Conservation (phyloP, 352 stramenopile genomes). For the Phytophthora brassicae region DNA sequence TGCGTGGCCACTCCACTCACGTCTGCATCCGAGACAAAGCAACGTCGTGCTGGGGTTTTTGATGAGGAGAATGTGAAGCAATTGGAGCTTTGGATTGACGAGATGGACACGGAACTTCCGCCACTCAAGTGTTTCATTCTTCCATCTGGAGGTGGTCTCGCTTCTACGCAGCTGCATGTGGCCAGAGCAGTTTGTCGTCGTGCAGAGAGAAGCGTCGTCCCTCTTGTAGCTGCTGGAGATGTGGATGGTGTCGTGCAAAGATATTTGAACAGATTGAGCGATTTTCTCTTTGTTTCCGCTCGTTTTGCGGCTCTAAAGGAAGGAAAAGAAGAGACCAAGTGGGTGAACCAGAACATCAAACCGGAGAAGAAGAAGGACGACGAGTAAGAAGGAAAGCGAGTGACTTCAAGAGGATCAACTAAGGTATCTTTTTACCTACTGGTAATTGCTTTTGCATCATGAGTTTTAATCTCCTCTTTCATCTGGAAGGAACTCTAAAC, state of each 20-base stretch:
- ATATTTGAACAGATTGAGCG: conserved; percentile 87
- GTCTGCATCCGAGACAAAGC: conserved; percentile 61
- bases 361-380: conserved; percentile 23
- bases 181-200: conserved; percentile 83
- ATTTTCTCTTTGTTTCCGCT: conserved; percentile 88
- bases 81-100: conserved; percentile 87
- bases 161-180: conserved; percentile 87
- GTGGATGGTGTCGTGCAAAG: conserved; percentile 75
- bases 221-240: conserved; percentile 64
- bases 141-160: conserved; percentile 69
- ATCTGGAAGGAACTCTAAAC: conserved; percentile 5
- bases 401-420: too few species aligned
- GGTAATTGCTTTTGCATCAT: too few species aligned
- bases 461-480: conserved; percentile 2
- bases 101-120: conserved; percentile 82
- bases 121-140: conserved; percentile 90
- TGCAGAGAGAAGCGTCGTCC: conserved; percentile 84
- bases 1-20: conserved; percentile 85
- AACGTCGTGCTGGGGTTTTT: conserved; percentile 61
- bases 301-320: conserved; percentile 62
- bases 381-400: background rate
- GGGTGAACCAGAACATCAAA: conserved; percentile 77
- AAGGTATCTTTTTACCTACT: too few species aligned
- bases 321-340: conserved; percentile 77
- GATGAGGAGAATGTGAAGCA: conserved; percentile 62